A percentile compares a stretch with the other conserved stretches of the same genome.
These are phyloP conservation scores for Aspergillus fumigatiaffinis DNA, from an alignment of 2,329 filamentous ascomycete species.

Conservation along the genomic window DNA sequence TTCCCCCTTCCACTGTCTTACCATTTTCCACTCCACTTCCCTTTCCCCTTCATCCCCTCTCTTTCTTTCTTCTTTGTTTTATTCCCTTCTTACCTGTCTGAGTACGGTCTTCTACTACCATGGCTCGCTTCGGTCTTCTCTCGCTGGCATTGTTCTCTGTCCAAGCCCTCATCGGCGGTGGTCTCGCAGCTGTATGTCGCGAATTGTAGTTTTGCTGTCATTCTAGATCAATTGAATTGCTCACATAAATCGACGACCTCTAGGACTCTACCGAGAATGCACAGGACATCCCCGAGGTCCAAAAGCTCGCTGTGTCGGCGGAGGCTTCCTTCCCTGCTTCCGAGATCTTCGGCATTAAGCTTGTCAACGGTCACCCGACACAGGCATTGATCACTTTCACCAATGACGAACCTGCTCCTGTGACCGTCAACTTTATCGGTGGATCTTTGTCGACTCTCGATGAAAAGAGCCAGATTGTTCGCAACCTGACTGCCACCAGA, in stretches of 20 bases:
- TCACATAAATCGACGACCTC: constrained; percentile 5
- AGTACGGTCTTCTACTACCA: constrained; percentile 39
- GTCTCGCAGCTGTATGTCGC: constrained; percentile 56
- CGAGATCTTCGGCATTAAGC: constrained; percentile 90
- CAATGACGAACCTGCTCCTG: constrained; percentile 75
- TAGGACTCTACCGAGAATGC: constrained; percentile 61
- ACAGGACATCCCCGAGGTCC: constrained; percentile 61
- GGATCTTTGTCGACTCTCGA: constrained; percentile 65
- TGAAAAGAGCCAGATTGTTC: constrained; percentile 60
- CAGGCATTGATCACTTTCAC: constrained; percentile 75
- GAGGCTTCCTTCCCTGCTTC: constrained; percentile 58
- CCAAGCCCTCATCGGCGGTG: constrained; percentile 62
- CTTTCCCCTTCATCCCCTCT: constrained; percentile 4
- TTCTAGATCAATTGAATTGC: constrained; percentile 22
- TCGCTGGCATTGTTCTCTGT: constrained; percentile 68
- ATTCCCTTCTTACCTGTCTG: constrained; percentile 8
- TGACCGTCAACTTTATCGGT: constrained; percentile 71
- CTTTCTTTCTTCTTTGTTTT: constrained; percentile 14
- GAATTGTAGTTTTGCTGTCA: constrained; percentile 3
- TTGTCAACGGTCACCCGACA: constrained; percentile 87
- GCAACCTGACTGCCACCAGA: constrained; percentile 76
- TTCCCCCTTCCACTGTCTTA: constrained; percentile 4
- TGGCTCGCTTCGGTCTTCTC: constrained; percentile 71
- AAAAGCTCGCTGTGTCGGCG: constrained; percentile 53
- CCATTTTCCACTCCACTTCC: constrained; percentile 3